Evolutionary conservation across 2,329 filamentous ascomycete genomes (phyloP).

Genomic region (Xylariaceae sp.): DNA sequence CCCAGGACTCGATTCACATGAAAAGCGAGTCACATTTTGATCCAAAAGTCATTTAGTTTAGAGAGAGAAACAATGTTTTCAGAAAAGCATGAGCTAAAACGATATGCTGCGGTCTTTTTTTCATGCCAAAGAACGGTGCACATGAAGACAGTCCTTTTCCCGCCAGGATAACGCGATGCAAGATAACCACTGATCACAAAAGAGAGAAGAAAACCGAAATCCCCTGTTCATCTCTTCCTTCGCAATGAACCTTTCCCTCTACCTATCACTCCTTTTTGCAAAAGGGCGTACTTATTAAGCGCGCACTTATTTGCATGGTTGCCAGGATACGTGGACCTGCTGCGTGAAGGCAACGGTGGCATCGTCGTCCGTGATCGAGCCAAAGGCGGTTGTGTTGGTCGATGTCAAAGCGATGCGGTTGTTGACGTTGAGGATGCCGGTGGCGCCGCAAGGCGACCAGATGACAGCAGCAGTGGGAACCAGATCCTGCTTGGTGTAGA

Average conservation of each 20-base stretch:
- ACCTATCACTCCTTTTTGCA: background rate
- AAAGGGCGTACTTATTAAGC: background rate
- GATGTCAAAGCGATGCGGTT: slow-evolving; percentile 53
- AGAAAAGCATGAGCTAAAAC: slow-evolving; percentile 19
- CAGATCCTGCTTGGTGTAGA: slow-evolving; percentile 55
- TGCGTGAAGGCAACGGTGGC: slow-evolving; percentile 53
- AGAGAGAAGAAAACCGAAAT: background rate
- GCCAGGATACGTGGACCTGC: slow-evolving; percentile 52
- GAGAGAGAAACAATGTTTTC: slow-evolving; percentile 9
- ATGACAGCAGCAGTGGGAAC: slow-evolving; percentile 53
- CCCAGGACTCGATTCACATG: too few relatives aligned
- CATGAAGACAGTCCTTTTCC: slow-evolving; percentile 16
- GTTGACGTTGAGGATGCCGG: slow-evolving; percentile 55
- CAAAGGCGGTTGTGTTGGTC: slow-evolving; percentile 45
- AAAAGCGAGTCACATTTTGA: too few relatives aligned
- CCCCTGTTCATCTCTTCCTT: background rate
- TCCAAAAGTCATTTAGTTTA: background rate
- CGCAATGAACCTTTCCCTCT: background rate
- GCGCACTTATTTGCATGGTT: slow-evolving; percentile 37
- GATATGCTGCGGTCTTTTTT: slow-evolving; percentile 18
- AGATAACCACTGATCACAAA: slow-evolving; percentile 1
- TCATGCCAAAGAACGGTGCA: slow-evolving; percentile 12
- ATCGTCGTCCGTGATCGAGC: slow-evolving; percentile 53
- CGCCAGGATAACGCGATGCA: slow-evolving; percentile 19
- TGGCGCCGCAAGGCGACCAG: slow-evolving; percentile 54